These are phyloP conservation scores for Ziziphus jujuba DNA, from an alignment of 306 rosid genomes.

Conservation along the genomic window DNA sequence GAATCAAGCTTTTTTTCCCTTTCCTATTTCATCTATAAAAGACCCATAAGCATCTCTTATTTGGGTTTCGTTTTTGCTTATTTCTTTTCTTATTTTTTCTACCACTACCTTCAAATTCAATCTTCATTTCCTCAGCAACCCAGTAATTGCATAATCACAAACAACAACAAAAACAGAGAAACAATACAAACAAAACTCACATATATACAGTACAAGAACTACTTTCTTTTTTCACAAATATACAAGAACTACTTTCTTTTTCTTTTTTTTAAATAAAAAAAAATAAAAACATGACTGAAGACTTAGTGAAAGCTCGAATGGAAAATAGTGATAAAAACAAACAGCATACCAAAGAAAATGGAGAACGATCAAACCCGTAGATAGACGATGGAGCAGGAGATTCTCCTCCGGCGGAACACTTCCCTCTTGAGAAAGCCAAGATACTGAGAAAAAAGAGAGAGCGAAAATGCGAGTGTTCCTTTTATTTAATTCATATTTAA, in stretches of 20 bases:
- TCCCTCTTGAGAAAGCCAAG: neutral
- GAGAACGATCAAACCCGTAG: constrained; percentile 13
- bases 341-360: neutral
- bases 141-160: constrained; percentile 10
- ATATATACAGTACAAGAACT: too few species aligned
- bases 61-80: neutral
- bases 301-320: too few species aligned
- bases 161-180: neutral
- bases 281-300: neutral
- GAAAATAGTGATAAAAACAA: neutral
- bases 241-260: neutral
- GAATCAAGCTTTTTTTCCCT: constrained; percentile 2
- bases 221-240: neutral
- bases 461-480: neutral
- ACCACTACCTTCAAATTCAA: neutral
- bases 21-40: neutral
- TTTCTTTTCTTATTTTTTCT: neutral
- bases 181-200: neutral
- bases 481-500: neutral
- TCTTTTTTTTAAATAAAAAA: neutral
- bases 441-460: neutral
- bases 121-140: neutral
- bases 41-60: neutral
- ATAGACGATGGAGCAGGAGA: constrained; percentile 5
- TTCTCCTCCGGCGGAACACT: constrained; percentile 8